These are phyloP conservation scores for Huntiella savannae DNA, from an alignment of 2,329 filamentous ascomycete species.

Conservation along the genomic window DNA sequence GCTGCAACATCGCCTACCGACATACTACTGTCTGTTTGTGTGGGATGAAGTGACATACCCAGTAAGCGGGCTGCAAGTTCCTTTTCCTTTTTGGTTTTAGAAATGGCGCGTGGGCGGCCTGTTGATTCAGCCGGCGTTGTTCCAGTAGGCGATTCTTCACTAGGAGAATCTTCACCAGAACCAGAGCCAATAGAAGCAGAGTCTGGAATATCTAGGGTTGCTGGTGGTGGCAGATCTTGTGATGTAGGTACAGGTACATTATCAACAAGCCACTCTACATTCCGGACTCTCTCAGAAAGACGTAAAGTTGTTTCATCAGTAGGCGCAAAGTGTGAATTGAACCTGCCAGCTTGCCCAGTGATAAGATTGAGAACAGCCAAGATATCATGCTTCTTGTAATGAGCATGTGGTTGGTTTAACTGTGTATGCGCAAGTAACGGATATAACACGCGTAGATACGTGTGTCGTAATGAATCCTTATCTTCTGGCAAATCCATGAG, in stretches of 20 bases:
- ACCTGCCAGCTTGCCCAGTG: slow-evolving; percentile 25
- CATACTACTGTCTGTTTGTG: slow-evolving; percentile 49
- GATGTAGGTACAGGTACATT: slow-evolving; percentile 14
- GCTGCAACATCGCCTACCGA: slow-evolving; percentile 63
- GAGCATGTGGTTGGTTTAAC: slow-evolving; percentile 53
- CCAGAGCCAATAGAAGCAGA: slow-evolving; percentile 18
- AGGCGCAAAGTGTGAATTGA: slow-evolving; percentile 57
- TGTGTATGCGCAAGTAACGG: slow-evolving; percentile 85
- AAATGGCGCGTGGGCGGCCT: background rate
- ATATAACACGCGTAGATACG: slow-evolving; percentile 81
- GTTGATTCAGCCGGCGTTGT: background rate
- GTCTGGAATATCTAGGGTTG: slow-evolving; percentile 16
- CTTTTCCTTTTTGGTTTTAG: slow-evolving; percentile 13
- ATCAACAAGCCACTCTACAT: slow-evolving; percentile 47
- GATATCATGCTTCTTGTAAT: slow-evolving; percentile 84
- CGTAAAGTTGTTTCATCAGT: slow-evolving; percentile 64
- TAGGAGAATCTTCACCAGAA: background rate
- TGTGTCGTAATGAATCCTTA: slow-evolving; percentile 59
- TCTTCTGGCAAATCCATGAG: slow-evolving; percentile 89
- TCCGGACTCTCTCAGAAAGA: slow-evolving; percentile 55
- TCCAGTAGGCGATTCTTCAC: background rate
- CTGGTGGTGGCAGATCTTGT: background rate
- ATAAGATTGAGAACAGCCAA: slow-evolving; percentile 53
- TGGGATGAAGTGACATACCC: slow-evolving; percentile 50
- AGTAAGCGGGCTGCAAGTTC: slow-evolving; percentile 40